A percentile compares a stretch with the other conserved stretches of the same genome.
phyloP scores from a whole-genome alignment of 23 red algal species.

The Gracilaria caudata region DNA sequence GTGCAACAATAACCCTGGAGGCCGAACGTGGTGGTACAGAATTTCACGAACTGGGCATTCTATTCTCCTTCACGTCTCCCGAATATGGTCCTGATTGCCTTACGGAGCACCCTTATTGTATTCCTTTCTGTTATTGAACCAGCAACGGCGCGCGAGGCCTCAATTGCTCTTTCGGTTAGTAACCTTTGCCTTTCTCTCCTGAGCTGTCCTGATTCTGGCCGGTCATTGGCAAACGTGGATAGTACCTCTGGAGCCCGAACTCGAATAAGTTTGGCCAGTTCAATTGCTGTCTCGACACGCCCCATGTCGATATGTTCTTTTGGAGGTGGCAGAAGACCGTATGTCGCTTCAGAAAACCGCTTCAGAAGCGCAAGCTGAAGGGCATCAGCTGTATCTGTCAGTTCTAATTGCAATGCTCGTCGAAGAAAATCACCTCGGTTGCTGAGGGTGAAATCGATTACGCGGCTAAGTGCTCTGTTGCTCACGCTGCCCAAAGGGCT shows the following conservation, averaged over 20 bases:
- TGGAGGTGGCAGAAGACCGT: slow-evolving; percentile 78
- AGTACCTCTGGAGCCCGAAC: slow-evolving; percentile 51
- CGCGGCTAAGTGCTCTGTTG: slow-evolving; percentile 45
- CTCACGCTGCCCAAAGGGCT: slow-evolving; percentile 26
- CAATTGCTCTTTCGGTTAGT: not conserved
- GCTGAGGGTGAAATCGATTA: slow-evolving; percentile 80
- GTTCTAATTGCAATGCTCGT: slow-evolving; percentile 78
- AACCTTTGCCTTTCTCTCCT: slow-evolving; percentile 32
- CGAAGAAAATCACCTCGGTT: slow-evolving; percentile 86
- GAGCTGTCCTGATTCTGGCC: not conserved
- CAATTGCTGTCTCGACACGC: slow-evolving; percentile 67
- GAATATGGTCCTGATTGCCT: slow-evolving; percentile 41
- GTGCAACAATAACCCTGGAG: not conserved
- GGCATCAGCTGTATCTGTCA: slow-evolving; percentile 89
- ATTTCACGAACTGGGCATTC: not conserved
- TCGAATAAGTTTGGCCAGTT: slow-evolving; percentile 48
- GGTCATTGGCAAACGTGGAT: slow-evolving; percentile 15
- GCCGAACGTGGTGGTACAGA: not conserved
- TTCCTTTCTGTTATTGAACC: slow-evolving; percentile 58
- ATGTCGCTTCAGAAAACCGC: slow-evolving; percentile 50
- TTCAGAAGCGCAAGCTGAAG: slow-evolving; percentile 71
- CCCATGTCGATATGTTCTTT: slow-evolving; percentile 51
- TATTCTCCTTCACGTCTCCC: not conserved
- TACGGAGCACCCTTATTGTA: slow-evolving; percentile 38
- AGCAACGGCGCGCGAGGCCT: slow-evolving; percentile 43